Evolutionary conservation across 208 protist genomes (phyloP).

Genomic region (Acanthamoeba healyi): DNA sequence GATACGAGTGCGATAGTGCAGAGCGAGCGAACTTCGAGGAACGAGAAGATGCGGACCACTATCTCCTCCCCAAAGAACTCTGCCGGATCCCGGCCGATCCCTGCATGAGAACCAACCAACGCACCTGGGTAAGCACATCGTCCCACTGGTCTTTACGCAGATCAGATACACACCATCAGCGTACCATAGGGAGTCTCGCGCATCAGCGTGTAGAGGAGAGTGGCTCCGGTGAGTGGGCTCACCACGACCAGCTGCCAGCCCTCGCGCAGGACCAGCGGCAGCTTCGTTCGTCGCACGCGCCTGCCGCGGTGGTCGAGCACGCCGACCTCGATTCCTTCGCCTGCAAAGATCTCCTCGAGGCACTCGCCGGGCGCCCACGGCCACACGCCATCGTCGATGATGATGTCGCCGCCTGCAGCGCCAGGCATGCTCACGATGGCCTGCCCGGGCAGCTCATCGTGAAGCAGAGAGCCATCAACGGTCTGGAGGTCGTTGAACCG

Average conservation of each 20-base stretch:
- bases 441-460: not conserved
- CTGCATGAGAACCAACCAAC: not conserved
- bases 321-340: constrained; percentile 17
- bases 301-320: constrained; percentile 21
- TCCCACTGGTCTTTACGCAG: not conserved
- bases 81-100: constrained; percentile 30
- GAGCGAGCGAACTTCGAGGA: constrained; percentile 52
- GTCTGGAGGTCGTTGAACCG: constrained; percentile 13
- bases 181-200: constrained; percentile 25
- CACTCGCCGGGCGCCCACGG: constrained; percentile 16
- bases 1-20: not conserved
- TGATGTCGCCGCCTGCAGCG: constrained; percentile 31
- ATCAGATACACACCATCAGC: not conserved
- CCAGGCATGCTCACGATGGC: not conserved
- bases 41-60: constrained; percentile 60
- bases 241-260: constrained; percentile 25
- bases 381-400: constrained; percentile 46
- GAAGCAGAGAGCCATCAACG: not conserved
- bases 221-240: not conserved
- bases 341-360: constrained; percentile 33
- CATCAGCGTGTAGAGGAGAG: constrained; percentile 34
- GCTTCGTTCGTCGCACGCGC: constrained; percentile 24
- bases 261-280: constrained; percentile 41
- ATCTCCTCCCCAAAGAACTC: constrained; percentile 67
- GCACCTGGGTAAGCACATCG: no score